phyloP scores from a whole-genome alignment of 345 rosid species.

The Clarkia xantiana region DNA sequence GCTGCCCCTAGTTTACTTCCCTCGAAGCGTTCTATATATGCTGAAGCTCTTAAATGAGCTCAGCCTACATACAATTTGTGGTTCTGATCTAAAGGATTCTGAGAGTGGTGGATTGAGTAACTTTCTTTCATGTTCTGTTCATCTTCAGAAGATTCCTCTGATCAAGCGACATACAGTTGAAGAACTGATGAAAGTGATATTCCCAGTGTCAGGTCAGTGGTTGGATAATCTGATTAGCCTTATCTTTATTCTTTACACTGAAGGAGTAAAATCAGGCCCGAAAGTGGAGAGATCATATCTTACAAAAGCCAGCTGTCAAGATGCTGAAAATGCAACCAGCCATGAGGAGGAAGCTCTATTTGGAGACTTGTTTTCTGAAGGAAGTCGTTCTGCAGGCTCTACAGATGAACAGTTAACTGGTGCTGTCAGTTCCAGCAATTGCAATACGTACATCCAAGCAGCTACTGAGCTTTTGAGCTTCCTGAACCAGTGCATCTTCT shows the following conservation, averaged over 20 bases:
- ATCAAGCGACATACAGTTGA: constrained; percentile 41
- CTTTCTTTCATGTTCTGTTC: constrained; percentile 36
- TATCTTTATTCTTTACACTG: constrained; percentile 47
- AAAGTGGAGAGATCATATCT: constrained; percentile 58
- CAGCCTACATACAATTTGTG: constrained; percentile 37
- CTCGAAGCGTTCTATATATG: constrained; percentile 47
- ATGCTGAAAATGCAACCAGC: constrained; percentile 57
- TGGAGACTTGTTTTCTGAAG: constrained; percentile 89
- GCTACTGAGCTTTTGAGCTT: constrained; percentile 61
- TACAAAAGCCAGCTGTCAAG: constrained; percentile 46
- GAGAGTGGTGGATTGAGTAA: constrained; percentile 20
- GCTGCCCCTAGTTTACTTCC: constrained; percentile 65
- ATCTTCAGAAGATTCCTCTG: constrained; percentile 46
- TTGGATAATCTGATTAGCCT: constrained; percentile 64
- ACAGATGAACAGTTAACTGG: constrained; percentile 58
- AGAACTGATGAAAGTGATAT: constrained; percentile 48
- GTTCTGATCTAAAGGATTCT: constrained; percentile 36
- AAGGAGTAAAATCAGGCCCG: constrained; percentile 62
- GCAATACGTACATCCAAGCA: constrained; percentile 72
- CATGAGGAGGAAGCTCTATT: constrained; percentile 96
- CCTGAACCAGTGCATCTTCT: constrained; percentile 54
- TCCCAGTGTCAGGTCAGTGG: constrained; percentile 71
- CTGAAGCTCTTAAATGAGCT: constrained; percentile 64
- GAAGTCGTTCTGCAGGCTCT: constrained; percentile 58
- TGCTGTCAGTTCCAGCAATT: constrained; percentile 31